Evolutionary conservation across 306 rosid species (phyloP).

Genomic region (Oxytropis ochrocephala): DNA sequence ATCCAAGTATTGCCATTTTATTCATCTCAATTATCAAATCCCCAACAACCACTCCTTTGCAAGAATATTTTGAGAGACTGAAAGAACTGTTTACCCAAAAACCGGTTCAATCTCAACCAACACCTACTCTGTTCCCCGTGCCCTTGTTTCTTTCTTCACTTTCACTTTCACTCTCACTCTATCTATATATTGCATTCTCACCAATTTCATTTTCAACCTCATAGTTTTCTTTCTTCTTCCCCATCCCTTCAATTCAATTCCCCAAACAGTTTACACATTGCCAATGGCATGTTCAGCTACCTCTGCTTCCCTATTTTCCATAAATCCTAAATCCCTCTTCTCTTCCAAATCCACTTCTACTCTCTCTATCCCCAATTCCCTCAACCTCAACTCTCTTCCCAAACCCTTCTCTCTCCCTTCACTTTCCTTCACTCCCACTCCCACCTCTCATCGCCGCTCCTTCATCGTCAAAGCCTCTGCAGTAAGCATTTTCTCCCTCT

Average conservation of each 20-base stretch:
- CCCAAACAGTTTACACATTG: not conserved
- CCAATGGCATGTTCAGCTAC: constrained; percentile 63
- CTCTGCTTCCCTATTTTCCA: constrained; percentile 51
- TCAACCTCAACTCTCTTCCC: constrained; percentile 29
- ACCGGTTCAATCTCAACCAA: too few species aligned
- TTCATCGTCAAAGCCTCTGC: constrained; percentile 65
- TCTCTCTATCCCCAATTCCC: constrained; percentile 43
- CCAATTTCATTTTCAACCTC: not conserved
- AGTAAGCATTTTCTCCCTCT: constrained; percentile 3
- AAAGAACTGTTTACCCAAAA: too few species aligned
- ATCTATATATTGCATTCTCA: not conserved
- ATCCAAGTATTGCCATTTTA: too few species aligned
- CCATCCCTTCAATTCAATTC: not conserved
- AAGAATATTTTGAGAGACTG: too few species aligned
- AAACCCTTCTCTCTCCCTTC: constrained; percentile 30
- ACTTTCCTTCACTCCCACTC: constrained; percentile 37
- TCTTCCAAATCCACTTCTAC: constrained; percentile 28
- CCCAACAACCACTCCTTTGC: too few species aligned
- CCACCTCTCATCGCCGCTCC: constrained; percentile 28
- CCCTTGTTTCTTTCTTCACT: not conserved
- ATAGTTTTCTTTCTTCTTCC: not conserved
- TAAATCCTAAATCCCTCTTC: constrained; percentile 36
- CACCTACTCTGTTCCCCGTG: too few species aligned
- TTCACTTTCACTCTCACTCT: not conserved
- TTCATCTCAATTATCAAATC: too few species aligned